Percentiles rank a stretch among this genome's conserved stretches.
phyloP scores from a whole-genome alignment of 2,329 filamentous ascomycete genomes.

The Calonectria montana region DNA sequence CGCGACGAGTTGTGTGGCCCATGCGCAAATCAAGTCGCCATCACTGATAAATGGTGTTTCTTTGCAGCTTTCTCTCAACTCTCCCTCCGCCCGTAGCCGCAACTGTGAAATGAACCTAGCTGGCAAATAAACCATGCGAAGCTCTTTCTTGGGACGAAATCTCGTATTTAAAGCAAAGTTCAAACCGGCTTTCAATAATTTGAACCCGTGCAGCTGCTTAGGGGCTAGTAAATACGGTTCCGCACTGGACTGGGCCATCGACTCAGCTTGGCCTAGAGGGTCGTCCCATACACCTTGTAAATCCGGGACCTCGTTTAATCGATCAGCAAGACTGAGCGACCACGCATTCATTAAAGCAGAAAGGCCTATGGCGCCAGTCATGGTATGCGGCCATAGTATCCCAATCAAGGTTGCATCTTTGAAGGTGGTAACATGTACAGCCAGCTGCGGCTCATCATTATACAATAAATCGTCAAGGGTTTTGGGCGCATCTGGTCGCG shows the following conservation, averaged over 20 bases:
- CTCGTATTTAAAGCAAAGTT: background rate
- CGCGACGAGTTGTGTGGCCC: background rate
- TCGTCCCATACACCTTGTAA: conserved; percentile 51
- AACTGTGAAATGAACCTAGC: background rate
- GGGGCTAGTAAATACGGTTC: background rate
- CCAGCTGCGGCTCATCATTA: conserved; percentile 57
- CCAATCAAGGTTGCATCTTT: conserved; percentile 61
- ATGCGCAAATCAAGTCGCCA: background rate
- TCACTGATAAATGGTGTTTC: background rate
- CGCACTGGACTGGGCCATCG: background rate
- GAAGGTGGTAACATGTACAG: conserved; percentile 61
- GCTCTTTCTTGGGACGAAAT: background rate
- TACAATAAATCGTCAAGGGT: conserved; percentile 54
- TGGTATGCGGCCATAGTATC: conserved; percentile 58
- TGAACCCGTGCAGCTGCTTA: background rate
- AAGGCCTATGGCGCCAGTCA: conserved; percentile 59
- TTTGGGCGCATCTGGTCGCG: conserved; percentile 22
- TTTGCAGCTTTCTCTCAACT: background rate
- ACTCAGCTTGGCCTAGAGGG: conserved; percentile 34
- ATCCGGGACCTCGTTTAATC: conserved; percentile 53
- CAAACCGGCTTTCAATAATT: background rate
- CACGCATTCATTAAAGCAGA: conserved; percentile 57
- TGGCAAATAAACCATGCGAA: background rate
- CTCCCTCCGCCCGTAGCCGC: background rate
- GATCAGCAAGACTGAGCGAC: conserved; percentile 56